Evolutionary conservation across 176 grass and related monocot species (phyloP), one percentile per base, ranked within the genome.

Genomic region (Hyparrhenia diplandra): DNA sequence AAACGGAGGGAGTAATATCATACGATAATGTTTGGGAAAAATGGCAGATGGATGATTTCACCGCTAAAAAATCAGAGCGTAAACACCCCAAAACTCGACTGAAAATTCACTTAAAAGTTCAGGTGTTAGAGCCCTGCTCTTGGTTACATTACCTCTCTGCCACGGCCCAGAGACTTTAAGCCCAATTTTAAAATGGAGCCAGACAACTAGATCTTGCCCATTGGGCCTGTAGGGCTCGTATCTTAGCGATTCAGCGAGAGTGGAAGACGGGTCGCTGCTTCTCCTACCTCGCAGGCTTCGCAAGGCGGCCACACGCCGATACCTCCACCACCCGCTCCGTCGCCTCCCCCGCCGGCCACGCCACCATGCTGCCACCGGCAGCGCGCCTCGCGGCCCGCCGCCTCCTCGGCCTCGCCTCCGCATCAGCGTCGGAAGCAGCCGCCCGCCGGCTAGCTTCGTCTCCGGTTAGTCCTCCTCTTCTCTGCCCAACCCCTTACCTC

Each of bases 321-420:
- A 82, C 40, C 41, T 30, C 80, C 80, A 10, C 45, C 71, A 40
- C 36, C 45, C 64, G 25, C 60, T 25, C 20, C 69, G 51, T 28
- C 73, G 30, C 34, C 40, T 24, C 30, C 61, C 74, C 49, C 78
- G 43, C 80, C 80, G 80, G 83, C 82, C 77, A 24, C 69, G 86
- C 82, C 82, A 25, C 74, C 68, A 93, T 93, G 89, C 45, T 87
- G 35, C 78, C 81, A 69, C 74, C 79, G 84, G 87, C 84, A 67
- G 84, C 81, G 62, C 91, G 91, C 69, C 69, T 93, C 43, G 88
- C 91, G 52, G 74, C 82, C 68, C 85, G 88, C 37, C 91, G 88
- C 91, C 75, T 93, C 78, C 74, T 85, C 20, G 79, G 83, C n/a
- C 64, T 93, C 29, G 73, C 49, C 49, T 55, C 49, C 21, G 13